A percentile compares a stretch with the other conserved stretches of the same genome.
Evolutionary conservation across 1,284 basidiomycete species (phyloP).

Genomic region (Papiliotrema nemorosa): DNA sequence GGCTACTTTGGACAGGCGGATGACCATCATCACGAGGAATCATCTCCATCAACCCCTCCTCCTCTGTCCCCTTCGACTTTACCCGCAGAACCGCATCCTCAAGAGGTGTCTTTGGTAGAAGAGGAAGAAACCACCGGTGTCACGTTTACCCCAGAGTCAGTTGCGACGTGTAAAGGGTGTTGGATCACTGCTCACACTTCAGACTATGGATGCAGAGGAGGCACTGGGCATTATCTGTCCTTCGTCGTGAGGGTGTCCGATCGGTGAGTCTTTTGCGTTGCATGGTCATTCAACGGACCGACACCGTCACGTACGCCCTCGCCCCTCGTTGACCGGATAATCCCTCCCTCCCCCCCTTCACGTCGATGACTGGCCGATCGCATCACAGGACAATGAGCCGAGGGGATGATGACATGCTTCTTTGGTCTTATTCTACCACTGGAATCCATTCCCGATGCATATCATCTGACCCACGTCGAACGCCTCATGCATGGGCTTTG

Average conservation of each 20-base stretch:
- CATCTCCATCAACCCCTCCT: neutral
- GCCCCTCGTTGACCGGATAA: too few relatives aligned
- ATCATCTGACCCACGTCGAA: conserved; percentile 1
- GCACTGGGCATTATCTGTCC: conserved; percentile 44
- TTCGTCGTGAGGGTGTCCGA: conserved; percentile 38
- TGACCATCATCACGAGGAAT: too few relatives aligned
- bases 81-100: conserved; percentile 6
- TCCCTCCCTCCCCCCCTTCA: conserved; percentile 2
- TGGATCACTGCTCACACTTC: neutral
- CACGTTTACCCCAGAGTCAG: conserved; percentile 46
- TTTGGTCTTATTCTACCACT: too few relatives aligned
- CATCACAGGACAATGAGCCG: too few relatives aligned
- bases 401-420: too few relatives aligned
- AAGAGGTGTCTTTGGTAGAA: conserved; percentile 48
- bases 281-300: too few relatives aligned
- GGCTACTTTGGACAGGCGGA: too few relatives aligned
- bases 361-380: too few relatives aligned
- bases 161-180: neutral
- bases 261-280: conserved; percentile 24
- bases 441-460: too few relatives aligned
- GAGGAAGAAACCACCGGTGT: conserved; percentile 45
- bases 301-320: too few relatives aligned
- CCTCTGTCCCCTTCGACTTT: conserved; percentile 4
- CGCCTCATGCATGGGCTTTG: conserved; percentile 1
- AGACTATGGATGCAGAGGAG: conserved; percentile 48